Base-by-base conservation (phyloP, 2,329 filamentous ascomycete species). In the Aspergillus piperis region DNA sequence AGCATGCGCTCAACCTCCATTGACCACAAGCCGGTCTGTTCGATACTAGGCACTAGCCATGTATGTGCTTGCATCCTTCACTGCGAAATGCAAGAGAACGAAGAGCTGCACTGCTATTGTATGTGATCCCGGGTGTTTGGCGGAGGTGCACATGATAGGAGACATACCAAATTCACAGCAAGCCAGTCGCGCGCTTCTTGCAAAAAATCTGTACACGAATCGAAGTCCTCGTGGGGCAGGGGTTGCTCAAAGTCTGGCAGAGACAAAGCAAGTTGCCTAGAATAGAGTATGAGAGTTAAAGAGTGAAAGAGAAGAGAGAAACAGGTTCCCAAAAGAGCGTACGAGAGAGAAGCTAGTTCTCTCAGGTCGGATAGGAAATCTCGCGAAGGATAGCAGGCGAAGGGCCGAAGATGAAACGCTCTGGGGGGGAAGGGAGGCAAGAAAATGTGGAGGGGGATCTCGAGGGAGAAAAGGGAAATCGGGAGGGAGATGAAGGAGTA, bases 291-390 rank as follows among this genome's bases (percentile, higher is more conserved):
- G 55, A 62, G 32, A 64, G 36, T 27, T 32, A 62, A 73, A 69
- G 69, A 72, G 66, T 57, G 66, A 63, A 61, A 52, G 53, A 57
- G 53, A 57, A 36, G 32, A 64, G 55, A 53, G 66, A 62, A 67
- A 62, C 63, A 63, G 64, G 63, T 69, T 73, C 71, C 72, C 72
- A 64, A 73, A 78, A 61, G 77, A 78, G 69, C 60, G 76, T 78
- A 68, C 62, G 68, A 71, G 73, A 77, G 75, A 76, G 73, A 71
- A 62, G 66, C 63, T 62, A 68, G 69, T 71, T 44, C 74, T 64
- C 72, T 76, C 75, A 69, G 74, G 76, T 77, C 72, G 72, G 74
- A 75, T 68, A 68, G 71, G 72, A 77, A 75, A 71, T 69, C 71
- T 71, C 70, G 62, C 66, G 50, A 60, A 50, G 62, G 60, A 62